These are phyloP conservation scores for Drosera capensis DNA, from an alignment of 148 eudicot species.

Conservation along the genomic window DNA sequence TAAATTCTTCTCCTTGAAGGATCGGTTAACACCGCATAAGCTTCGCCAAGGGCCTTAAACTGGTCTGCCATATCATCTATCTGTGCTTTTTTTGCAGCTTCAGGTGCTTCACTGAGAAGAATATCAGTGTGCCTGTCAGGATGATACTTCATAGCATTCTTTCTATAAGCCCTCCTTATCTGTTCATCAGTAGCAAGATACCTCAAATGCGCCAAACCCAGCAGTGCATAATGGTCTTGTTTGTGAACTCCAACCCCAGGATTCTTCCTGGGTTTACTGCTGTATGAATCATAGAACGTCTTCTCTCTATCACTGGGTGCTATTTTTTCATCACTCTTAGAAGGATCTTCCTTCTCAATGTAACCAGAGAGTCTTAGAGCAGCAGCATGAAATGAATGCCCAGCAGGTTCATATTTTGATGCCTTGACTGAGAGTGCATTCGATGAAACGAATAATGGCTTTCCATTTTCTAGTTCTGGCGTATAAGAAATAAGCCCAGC, in stretches of 20 bases:
- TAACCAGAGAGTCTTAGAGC: constrained; percentile 63
- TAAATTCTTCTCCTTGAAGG: constrained; percentile 76
- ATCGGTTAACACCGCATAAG: constrained; percentile 71
- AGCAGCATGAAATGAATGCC: constrained; percentile 76
- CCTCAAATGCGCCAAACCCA: constrained; percentile 83
- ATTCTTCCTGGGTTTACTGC: constrained; percentile 79
- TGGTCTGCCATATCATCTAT: constrained; percentile 82
- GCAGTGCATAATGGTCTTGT: constrained; percentile 89
- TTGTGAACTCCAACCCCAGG: constrained; percentile 41
- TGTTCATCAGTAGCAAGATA: constrained; percentile 96
- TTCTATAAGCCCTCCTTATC: constrained; percentile 72
- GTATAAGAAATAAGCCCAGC: constrained; percentile 42
- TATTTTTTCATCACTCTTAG: constrained; percentile 25
- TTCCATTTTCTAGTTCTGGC: constrained; percentile 56
- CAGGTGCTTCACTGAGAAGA: constrained; percentile 61
- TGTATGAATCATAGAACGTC: constrained; percentile 62
- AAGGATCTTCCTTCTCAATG: constrained; percentile 25
- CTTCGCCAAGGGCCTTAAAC: constrained; percentile 85
- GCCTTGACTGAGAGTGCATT: constrained; percentile 68
- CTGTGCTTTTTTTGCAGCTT: constrained; percentile 67
- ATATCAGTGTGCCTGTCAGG: constrained; percentile 92
- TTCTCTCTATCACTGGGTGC: constrained; percentile 35
- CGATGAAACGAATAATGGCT: constrained; percentile 52
- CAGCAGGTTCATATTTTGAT: constrained; percentile 62
- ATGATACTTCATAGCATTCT: constrained; percentile 84